Evolutionary conservation across 2,329 filamentous ascomycete species (phyloP).

Genomic region (Aureobasidium leucospermi): DNA sequence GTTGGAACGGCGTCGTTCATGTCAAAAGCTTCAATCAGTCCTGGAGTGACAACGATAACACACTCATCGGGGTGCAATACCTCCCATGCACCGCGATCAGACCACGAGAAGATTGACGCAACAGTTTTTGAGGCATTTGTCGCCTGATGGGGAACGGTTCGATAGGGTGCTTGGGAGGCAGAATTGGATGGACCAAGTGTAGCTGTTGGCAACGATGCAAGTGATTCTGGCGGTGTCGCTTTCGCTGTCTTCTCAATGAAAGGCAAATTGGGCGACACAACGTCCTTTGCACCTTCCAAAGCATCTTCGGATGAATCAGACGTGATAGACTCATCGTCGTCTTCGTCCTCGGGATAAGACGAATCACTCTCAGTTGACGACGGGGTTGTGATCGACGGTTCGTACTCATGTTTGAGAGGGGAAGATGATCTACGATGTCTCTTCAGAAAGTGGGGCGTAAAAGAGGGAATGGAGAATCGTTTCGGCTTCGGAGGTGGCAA

Average conservation of each 20-base stretch:
- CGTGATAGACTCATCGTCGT: conserved; percentile 41
- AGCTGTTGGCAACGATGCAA: conserved; percentile 25
- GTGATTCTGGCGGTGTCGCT: conserved; percentile 27
- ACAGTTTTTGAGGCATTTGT: conserved; percentile 47
- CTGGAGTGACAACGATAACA: conserved; percentile 55
- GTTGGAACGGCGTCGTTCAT: conserved; percentile 39
- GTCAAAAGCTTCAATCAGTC: conserved; percentile 57
- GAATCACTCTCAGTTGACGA: conserved; percentile 53
- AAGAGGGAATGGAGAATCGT: conserved; percentile 22
- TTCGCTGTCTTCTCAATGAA: conserved; percentile 22
- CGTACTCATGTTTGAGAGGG: conserved; percentile 93
- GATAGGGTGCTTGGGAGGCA: conserved; percentile 66
- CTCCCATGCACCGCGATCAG: conserved; percentile 56
- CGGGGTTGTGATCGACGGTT: conserved; percentile 68
- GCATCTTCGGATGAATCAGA: conserved; percentile 48
- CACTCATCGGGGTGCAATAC: conserved; percentile 55
- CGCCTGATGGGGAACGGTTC: conserved; percentile 40
- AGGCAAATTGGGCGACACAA: conserved; percentile 21
- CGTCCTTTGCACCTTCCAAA: conserved; percentile 12
- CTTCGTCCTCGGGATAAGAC: conserved; percentile 36
- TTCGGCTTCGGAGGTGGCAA: conserved; percentile 14
- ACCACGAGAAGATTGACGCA: conserved; percentile 57
- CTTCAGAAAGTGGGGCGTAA: conserved; percentile 30
- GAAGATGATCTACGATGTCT: conserved; percentile 72
- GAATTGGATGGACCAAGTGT: conserved; percentile 75